Evolutionary conservation across 768 basidiomycete species (phyloP), one percentile per base, ranked within the genome.

Genomic region (Mycena rebaudengoi): DNA sequence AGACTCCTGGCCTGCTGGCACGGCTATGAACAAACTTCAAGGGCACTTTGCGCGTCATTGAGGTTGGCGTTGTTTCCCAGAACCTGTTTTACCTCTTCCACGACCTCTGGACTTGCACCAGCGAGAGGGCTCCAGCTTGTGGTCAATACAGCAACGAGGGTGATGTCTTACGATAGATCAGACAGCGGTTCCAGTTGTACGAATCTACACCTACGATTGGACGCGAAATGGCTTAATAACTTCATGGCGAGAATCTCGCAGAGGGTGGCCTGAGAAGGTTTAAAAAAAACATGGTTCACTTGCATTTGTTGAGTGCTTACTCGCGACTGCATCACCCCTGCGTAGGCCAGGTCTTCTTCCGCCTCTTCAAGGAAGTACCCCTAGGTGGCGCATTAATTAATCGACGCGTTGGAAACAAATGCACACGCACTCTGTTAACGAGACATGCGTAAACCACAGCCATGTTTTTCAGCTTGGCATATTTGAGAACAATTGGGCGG

Each of bases 181-280:
- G n/a, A n/a, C n/a, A n/a, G n/a, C n/a, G n/a, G n/a, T n/a, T n/a
- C n/a, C n/a, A n/a, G n/a, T n/a, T n/a, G n/a, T n/a, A n/a, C n/a
- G n/a, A n/a, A n/a, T n/a, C n/a, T n/a, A n/a, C n/a, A n/a, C n/a
- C n/a, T n/a, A n/a, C n/a, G 85, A 68, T 88, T 86, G 5, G 85
- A 84, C 1, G 92, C 89, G 70, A 92, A 96, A 30, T 84, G 83
- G 21, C 84, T 86, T 12, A 96, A 82, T 23, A 96, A 85, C 71
- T 98, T 98, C 81, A 94, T 88, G 10, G 96, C 95, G 20, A 98
- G 76, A 16, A 98, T 86, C 73, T 98, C 95, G 76, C 94, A 96
- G 11, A 96, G 82, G 29, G 83, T 88, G 5, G 95, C 96, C 39
- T 91, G 81, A 11, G 88, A 79, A 53, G 20, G 61, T 66, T 16